Evolutionary conservation across 176 grass and related monocot species (phyloP), one percentile per base, ranked within the genome.

Genomic region (Aegilops tauschii): DNA sequence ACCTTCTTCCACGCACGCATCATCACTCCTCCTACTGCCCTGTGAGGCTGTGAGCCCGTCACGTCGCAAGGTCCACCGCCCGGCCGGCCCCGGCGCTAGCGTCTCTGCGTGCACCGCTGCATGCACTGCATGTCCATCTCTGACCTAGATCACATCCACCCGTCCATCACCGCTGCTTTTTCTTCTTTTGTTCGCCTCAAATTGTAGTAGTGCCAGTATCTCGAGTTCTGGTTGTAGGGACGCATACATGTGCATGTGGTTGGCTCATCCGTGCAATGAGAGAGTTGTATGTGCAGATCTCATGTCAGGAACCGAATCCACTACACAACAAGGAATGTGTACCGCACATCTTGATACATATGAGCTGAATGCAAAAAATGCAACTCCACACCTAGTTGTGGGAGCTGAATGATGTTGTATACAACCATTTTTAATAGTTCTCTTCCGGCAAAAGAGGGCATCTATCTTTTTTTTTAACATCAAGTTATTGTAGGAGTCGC

Each of bases 71-170:
- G 40, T 75, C 72, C 73, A 76, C 23, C 10, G 14, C 44, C 25
- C n/a, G 49, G 71, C 62, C 34, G 61, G 82, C 61, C 87, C 44
- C 27, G 47, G 82, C 71, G 56, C 8, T 36, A 73, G 68, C 50
- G 50, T n/a, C 67, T 54, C 49, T 73, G 52, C 82, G 6, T 68
- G n/a, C 27, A 16, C n/a, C 69, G 67, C 34, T 42, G 8, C 34
- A 28, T 54, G 42, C 67, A 12, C 44, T 54, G 14, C 86, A 12
- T 61, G 71, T 77, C 35, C 82, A 6, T 39, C 44, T 62, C 77
- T 83, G 82, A 85, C 86, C 80, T 77, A 86, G 77, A 96, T 93
- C 91, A 87, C 80, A 76, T 94, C 90, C 45, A 45, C 76, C 87
- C 47, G 72, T 82, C 62, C 87, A 13, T 77, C 88, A 62, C 29